A percentile compares a stretch with the other conserved stretches of the same genome.
Evolutionary conservation across 2,329 filamentous ascomycete species (phyloP).

Genomic region (Trichoderma brevicompactum): DNA sequence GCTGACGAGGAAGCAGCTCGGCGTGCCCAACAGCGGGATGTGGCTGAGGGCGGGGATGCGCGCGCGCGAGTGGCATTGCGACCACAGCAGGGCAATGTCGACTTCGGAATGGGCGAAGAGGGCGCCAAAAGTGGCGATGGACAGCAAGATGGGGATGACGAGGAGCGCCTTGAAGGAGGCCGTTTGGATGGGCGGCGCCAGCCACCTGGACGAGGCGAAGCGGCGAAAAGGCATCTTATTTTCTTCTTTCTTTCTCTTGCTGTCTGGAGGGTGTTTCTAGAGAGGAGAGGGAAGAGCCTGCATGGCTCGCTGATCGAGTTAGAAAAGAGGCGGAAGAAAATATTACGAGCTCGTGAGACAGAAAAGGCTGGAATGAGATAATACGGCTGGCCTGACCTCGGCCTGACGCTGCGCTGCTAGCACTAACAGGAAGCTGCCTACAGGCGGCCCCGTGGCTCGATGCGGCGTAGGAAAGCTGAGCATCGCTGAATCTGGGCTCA

Average conservation of each 20-base stretch:
- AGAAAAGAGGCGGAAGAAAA: background rate
- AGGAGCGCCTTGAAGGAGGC: conserved; percentile 58
- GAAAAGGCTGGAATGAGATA: no score
- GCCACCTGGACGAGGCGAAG: background rate
- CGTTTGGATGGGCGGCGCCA: conserved; percentile 53
- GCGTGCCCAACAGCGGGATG: conserved; percentile 52
- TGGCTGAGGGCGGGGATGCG: conserved; percentile 50
- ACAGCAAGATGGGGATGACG: conserved; percentile 54
- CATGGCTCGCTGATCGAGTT: background rate
- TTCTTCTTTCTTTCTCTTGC: background rate
- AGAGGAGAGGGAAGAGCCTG: background rate
- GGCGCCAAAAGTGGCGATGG: conserved; percentile 46
- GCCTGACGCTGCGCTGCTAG: no score
- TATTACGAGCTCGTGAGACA: background rate
- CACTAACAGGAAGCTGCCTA: no score
- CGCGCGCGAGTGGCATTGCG: conserved; percentile 56
- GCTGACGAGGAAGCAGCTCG: conserved; percentile 55
- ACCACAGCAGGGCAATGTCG: conserved; percentile 57
- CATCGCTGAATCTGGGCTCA: no score
- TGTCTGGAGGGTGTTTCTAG: background rate
- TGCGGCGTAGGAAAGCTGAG: no score
- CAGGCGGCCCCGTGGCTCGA: no score
- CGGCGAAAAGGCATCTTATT: background rate
- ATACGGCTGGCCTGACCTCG: no score
- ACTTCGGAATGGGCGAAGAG: conserved; percentile 55